These are phyloP conservation scores for Leptographium lundbergii DNA, from an alignment of 2,329 filamentous ascomycete genomes.

Conservation along the genomic window DNA sequence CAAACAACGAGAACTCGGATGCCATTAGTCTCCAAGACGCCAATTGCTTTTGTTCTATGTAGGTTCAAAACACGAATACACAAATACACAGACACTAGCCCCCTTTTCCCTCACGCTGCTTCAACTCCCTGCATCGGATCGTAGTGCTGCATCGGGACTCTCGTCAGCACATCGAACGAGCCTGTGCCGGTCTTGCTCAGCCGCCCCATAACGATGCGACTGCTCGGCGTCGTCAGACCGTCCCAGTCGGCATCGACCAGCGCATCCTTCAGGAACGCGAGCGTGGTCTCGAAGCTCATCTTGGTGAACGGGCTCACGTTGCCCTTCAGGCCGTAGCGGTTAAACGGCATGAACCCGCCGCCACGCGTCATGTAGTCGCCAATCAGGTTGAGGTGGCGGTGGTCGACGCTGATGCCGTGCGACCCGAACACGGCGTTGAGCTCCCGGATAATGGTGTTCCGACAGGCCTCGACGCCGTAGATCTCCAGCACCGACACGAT, in stretches of 20 bases:
- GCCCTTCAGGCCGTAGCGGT: conserved; percentile 73
- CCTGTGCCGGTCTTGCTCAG: conserved; percentile 79
- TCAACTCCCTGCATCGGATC: conserved; percentile 15
- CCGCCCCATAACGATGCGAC: conserved; percentile 76
- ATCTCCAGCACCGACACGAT: conserved; percentile 71
- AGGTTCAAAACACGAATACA: no score
- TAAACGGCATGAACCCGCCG: conserved; percentile 83
- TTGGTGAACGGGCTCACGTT: conserved; percentile 90
- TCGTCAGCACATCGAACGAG: conserved; percentile 73
- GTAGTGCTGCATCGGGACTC: conserved; percentile 39
- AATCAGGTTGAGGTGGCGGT: conserved; percentile 86
- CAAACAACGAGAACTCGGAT: no score
- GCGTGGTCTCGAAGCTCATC: conserved; percentile 98
- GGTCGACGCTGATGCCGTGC: conserved; percentile 87
- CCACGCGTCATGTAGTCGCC: conserved; percentile 96
- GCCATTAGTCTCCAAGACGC: no score
- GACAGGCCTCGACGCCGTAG: conserved; percentile 90
- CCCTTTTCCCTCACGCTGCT: neutral
- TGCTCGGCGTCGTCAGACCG: conserved; percentile 72
- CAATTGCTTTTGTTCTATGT: no score
- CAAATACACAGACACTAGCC: no score
- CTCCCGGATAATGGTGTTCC: conserved; percentile 76
- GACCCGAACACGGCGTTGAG: conserved; percentile 73
- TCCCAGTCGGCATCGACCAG: conserved; percentile 85
- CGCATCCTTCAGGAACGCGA: conserved; percentile 86